Evolutionary conservation across 139 green algal genomes (phyloP).

Genomic region (Closterium sp.): DNA sequence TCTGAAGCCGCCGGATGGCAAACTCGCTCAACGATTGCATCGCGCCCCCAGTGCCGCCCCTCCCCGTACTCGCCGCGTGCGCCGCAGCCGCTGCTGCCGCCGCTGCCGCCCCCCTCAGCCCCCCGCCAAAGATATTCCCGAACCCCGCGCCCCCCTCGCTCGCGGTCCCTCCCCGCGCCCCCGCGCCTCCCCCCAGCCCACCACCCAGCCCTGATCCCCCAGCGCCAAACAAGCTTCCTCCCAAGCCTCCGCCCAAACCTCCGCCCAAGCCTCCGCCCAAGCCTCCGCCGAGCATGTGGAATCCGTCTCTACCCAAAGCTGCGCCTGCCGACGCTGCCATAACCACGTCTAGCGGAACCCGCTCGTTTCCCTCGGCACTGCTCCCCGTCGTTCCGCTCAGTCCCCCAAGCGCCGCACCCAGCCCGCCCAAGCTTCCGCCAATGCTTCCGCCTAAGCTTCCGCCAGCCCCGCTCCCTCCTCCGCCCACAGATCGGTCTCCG

Average conservation of each 20-base stretch:
- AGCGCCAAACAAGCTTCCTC: background rate
- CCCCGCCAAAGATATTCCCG: background rate
- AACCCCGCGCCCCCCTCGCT: background rate
- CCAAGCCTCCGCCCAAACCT: background rate
- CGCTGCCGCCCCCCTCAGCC: background rate
- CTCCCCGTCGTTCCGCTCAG: background rate
- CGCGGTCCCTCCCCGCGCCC: background rate
- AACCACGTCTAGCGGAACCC: background rate
- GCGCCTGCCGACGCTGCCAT: background rate
- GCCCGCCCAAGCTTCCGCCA: background rate
- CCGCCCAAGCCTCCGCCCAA: background rate
- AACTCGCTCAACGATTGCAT: background rate
- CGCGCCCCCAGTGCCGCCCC: background rate
- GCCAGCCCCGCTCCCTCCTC: background rate
- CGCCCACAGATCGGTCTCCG: background rate
- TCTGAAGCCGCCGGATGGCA: background rate
- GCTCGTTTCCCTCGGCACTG: background rate
- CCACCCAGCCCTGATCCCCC: background rate
- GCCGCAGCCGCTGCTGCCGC: too few species aligned
- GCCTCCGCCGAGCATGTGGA: background rate
- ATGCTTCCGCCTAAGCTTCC: background rate
- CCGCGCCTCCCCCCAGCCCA: background rate
- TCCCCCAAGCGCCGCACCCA: background rate
- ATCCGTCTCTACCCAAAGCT: background rate
- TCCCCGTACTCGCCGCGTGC: background rate